Base-by-base conservation (phyloP, 2,329 filamentous ascomycete species). In the Pseudocercospora crystallina region DNA sequence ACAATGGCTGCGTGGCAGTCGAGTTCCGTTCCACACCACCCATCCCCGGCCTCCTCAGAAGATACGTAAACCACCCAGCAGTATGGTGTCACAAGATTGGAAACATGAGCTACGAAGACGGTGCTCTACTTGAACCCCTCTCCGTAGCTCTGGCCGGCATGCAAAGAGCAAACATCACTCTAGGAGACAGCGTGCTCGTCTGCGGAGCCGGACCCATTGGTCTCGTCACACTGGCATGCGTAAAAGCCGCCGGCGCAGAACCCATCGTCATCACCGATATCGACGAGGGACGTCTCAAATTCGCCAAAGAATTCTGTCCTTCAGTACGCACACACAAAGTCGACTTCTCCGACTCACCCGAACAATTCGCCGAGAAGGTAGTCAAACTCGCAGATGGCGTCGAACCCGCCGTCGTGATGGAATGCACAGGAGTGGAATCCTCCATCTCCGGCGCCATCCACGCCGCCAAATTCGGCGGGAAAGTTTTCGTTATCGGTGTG, bases 21-120 rank as follows among this genome's bases (percentile, higher is more conserved):
- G 76, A 81, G 47, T 97, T 97, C 77, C 80, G 95, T 44, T 95
- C 89, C 43, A 97, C 94, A 3, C 92, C 94, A 8, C 92, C 94
- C 10, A 84, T 95, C 29, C 81, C 88, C 8, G 94, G 92, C 32
- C 80, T 97, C 57, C 79, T 97, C 62, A 83, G 92, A 61, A 84
- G 92, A 70, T 96, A 96, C 71, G 88, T 96, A 74, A 95, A 92
- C 76, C 92, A 96, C 76, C 91, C 90, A 2, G 90, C 91, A 14
- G 79, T 87, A 43, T 96, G 91, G 90, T 96, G 92, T 75, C 90
- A 96, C 78, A 95, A 95, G 79, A 94, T 97, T 62, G 89, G 89
- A 41, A 77, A 89, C 71, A 91, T 97, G 87, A 87, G 84, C 48
- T 97, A 84, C 68, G 92, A 97, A 75, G 84, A 95, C 67, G 94